Evolutionary conservation across 2,329 filamentous ascomycete genomes (phyloP).

Genomic region (Aschersonia sp.): DNA sequence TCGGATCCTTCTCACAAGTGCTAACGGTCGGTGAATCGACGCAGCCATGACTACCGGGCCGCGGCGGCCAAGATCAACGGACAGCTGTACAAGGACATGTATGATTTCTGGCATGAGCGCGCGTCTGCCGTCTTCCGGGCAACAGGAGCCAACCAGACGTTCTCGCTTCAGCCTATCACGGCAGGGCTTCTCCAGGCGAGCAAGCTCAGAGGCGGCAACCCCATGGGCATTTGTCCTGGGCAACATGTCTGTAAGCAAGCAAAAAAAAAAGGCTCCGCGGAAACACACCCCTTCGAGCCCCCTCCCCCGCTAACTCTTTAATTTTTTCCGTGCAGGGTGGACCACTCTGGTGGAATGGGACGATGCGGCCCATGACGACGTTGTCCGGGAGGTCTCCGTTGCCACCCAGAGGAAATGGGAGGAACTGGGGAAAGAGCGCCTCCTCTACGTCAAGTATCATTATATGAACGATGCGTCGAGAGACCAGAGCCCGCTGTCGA

Average conservation of each 20-base stretch:
- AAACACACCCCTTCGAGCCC: too few relatives aligned
- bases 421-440: slow-evolving; percentile 9
- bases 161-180: slow-evolving; percentile 1
- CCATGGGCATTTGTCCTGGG: slow-evolving; percentile 15
- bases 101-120: slow-evolving; percentile 1
- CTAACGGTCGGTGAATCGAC: not conserved
- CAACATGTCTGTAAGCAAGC: slow-evolving; percentile 7
- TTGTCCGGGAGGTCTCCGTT: slow-evolving; percentile 1
- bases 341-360: slow-evolving; percentile 3
- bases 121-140: not conserved
- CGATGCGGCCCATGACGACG: slow-evolving; percentile 5
- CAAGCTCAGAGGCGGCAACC: slow-evolving; percentile 20
- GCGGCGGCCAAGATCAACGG: not conserved
- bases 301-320: slow-evolving; percentile 2
- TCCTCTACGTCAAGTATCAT: slow-evolving; percentile 16
- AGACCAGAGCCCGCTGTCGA: slow-evolving; percentile 15
- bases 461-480: slow-evolving; percentile 26
- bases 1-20: not conserved
- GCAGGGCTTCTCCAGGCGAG: slow-evolving; percentile 15
- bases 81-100: not conserved
- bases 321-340: slow-evolving; percentile 8
- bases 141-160: slow-evolving; percentile 2
- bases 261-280: too few relatives aligned
- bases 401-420: slow-evolving; percentile 1
- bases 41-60: slow-evolving; percentile 2